Base-by-base conservation (phyloP, 2,329 filamentous ascomycete genomes). In the Balansia obtecta region DNA sequence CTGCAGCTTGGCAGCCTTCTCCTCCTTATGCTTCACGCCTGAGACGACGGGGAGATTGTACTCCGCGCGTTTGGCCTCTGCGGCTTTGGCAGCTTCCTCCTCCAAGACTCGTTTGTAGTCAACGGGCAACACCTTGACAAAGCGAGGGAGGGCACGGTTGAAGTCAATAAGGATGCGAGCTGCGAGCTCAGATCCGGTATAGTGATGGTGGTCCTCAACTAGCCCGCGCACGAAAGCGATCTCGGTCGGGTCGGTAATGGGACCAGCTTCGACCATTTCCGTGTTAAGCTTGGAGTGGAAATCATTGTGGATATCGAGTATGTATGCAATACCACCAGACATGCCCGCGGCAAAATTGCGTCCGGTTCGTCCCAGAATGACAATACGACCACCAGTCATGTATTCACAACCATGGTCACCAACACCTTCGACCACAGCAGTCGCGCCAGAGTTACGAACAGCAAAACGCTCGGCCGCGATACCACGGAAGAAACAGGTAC, bases 321-420 rank as follows among this genome's bases (percentile, higher is more conserved):
- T 82, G 62, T 95, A 97, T 16, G 90, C 90, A 61, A 97, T 96
- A 75, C 91, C 91, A 64, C 91, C 91, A 62, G 90, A 96, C 91
- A 97, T 97, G 76, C 91, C 91, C 54, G 91, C 91, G 60, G 90
- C 91, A 63, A 97, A 97, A 76, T 97, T 97, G 60, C 91, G 90
- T 44, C 91, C 91, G 63, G 89, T 95, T 61, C 80, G 82, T 52
- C 91, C 91, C 45, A 97, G 78, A 62, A 95, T 79, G 56, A 97
- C 73, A 47, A 96, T 77, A 63, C 90, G 88, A 64, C 91, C 91
- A 65, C 91, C 91, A 62, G 91, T 96, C 91, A 97, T 97, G 79
- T 97, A 97, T 76, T 97, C 91, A 65, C 90, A 96, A 55, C 88
- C 87, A 66, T 97, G 91, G 68, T 97, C 91, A 75, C 91, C 91